These are phyloP conservation scores for Kwoniella pini DNA, from an alignment of 768 basidiomycete genomes.

Conservation along the genomic window DNA sequence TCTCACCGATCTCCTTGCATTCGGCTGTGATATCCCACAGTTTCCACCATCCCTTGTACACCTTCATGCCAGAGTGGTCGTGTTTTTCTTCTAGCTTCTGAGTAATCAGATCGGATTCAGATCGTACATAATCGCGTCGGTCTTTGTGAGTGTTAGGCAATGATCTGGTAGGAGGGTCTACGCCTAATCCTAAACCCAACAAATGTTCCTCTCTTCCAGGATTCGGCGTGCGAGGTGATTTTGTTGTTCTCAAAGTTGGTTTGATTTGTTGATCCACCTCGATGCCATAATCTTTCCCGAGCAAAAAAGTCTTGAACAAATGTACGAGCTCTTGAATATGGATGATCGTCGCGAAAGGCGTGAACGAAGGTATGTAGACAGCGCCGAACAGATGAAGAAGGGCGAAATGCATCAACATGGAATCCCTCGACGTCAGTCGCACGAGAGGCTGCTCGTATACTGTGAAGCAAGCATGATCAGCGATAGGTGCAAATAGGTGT, in stretches of 20 bases:
- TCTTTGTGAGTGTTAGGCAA: background rate
- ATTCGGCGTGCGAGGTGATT: background rate
- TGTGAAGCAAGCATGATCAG: conserved; percentile 8
- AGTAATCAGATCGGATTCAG: background rate
- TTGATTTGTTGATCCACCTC: background rate
- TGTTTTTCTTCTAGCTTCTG: background rate
- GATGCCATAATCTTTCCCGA: background rate
- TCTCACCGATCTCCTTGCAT: conserved; percentile 41
- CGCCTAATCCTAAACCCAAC: background rate
- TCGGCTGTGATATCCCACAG: conserved; percentile 42
- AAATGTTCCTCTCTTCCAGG: background rate
- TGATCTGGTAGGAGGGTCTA: background rate
- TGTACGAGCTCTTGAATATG: conserved; percentile 4
- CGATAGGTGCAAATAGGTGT: no score
- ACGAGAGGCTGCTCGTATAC: conserved; percentile 45
- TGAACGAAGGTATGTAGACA: conserved; percentile 27
- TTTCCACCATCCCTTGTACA: conserved; percentile 33
- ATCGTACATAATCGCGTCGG: background rate
- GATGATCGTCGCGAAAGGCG: conserved; percentile 17
- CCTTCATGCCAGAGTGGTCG: background rate
- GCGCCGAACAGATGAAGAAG: conserved; percentile 34
- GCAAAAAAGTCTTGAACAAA: background rate
- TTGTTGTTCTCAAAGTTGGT: background rate
- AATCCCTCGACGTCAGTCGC: conserved; percentile 18
- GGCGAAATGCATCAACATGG: conserved; percentile 35